Conservation (phyloP, 2,329 filamentous ascomycete genomes). For the Colletotrichum somersetense region DNA sequence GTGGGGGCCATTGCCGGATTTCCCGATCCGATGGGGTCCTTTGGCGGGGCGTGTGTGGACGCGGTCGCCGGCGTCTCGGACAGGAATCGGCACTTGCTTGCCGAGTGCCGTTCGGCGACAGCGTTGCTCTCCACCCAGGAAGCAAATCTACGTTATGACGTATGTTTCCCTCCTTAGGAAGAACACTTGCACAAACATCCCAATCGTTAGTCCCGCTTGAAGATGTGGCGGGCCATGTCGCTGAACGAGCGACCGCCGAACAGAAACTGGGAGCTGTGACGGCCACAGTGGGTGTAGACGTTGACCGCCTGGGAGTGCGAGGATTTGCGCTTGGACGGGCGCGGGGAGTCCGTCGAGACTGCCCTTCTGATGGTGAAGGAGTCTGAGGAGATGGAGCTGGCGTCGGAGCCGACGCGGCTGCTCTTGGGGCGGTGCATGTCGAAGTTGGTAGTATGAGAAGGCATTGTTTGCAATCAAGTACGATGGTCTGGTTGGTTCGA, state of each 20-base stretch:
- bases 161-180: background rate
- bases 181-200: conserved; percentile 3
- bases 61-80: conserved; percentile 19
- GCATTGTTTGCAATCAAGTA: conserved; percentile 10
- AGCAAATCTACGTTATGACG: background rate
- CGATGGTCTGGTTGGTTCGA: background rate
- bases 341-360: conserved; percentile 36
- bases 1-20: background rate
- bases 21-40: conserved; percentile 4
- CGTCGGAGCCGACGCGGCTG: conserved; percentile 38
- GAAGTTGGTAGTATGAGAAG: conserved; percentile 28
- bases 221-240: conserved; percentile 58
- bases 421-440: conserved; percentile 34
- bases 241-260: conserved; percentile 62
- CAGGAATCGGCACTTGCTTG: conserved; percentile 2
- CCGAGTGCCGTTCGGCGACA: background rate
- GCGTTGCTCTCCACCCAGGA: background rate
- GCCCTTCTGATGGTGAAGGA: conserved; percentile 43
- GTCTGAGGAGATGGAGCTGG: conserved; percentile 27
- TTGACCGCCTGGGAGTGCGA: conserved; percentile 58
- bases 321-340: conserved; percentile 48
- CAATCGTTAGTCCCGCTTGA: conserved; percentile 45
- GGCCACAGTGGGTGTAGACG: conserved; percentile 66
- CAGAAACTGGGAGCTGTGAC: conserved; percentile 66
- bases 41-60: conserved; percentile 30